phyloP scores from a whole-genome alignment of 208 protist species.

The Crithidia bombi region DNA sequence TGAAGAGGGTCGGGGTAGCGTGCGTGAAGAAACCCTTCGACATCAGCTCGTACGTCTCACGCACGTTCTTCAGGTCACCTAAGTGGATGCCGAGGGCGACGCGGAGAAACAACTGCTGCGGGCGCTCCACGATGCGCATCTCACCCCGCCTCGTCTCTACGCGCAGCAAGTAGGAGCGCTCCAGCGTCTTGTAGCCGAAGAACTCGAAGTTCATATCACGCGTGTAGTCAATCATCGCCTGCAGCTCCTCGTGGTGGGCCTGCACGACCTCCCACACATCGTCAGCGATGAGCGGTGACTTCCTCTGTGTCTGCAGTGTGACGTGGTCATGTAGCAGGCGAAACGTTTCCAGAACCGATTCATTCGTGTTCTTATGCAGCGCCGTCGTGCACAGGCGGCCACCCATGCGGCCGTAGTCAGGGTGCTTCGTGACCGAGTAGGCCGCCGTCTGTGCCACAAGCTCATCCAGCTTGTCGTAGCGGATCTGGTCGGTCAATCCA shows the following conservation, averaged over 20 bases:
- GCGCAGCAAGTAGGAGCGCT: constrained; percentile 98
- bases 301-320: constrained; percentile 68
- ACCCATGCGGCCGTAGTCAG: constrained; percentile 98
- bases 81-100: constrained; percentile 98
- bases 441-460: constrained; percentile 97
- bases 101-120: constrained; percentile 99
- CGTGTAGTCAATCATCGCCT: constrained; percentile 94
- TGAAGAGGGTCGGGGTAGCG: constrained; percentile 99
- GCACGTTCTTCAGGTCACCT: constrained; percentile 90
- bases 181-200: constrained; percentile 99
- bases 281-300: constrained; percentile 94
- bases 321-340: constrained; percentile 92
- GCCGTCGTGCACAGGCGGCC: constrained; percentile 97
- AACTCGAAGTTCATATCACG: constrained; percentile 98
- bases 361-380: constrained; percentile 97
- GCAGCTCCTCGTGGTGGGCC: constrained; percentile 80
- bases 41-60: constrained; percentile 97
- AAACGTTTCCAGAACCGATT: constrained; percentile 91
- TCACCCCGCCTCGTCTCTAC: constrained; percentile 71
- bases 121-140: constrained; percentile 95
- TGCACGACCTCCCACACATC: constrained; percentile 92
- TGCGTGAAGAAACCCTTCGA: constrained; percentile 97
- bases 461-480: constrained; percentile 93
- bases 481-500: constrained; percentile 91
- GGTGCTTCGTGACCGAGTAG: constrained; percentile 96